These are phyloP conservation scores for Calocybe gambosa DNA, from an alignment of 1,284 basidiomycete species.

Conservation along the genomic window DNA sequence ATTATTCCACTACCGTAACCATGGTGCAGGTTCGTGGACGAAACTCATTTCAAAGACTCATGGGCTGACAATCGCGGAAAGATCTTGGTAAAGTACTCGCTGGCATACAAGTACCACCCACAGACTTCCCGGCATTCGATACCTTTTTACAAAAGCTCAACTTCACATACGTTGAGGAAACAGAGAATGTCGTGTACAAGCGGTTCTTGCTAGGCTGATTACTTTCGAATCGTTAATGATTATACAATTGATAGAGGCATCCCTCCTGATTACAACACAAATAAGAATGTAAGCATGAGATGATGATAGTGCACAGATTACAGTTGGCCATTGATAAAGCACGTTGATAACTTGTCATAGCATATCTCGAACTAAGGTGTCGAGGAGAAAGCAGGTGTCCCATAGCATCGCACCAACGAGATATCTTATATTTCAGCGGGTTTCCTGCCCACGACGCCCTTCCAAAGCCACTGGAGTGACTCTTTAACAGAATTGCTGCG, in stretches of 20 bases:
- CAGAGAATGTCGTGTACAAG: conserved; percentile 82
- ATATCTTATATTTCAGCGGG: conserved; percentile 17
- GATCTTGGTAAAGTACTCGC: conserved; percentile 90
- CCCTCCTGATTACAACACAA: neutral
- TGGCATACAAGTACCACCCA: conserved; percentile 85
- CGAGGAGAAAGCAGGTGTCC: neutral
- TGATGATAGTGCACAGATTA: neutral
- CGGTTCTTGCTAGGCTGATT: conserved; percentile 45
- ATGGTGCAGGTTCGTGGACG: conserved; percentile 75
- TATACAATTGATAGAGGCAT: neutral
- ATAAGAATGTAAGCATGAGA: neutral
- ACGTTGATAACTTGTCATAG: neutral
- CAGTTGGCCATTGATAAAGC: neutral
- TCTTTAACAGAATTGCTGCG: conserved; percentile 20
- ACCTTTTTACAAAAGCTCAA: conserved; percentile 74
- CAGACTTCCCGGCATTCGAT: conserved; percentile 63
- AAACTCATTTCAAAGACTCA: conserved; percentile 1
- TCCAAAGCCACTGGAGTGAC: conserved; percentile 22
- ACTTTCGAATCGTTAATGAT: neutral
- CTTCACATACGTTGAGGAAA: conserved; percentile 92
- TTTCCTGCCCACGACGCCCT: conserved; percentile 18
- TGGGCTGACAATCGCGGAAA: conserved; percentile 26
- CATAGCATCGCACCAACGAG: neutral
- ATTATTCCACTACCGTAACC: conserved; percentile 96
- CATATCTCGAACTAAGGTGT: neutral